Base-by-base conservation (phyloP, 306 rosid genomes). In the Astragalus glycyphyllos region DNA sequence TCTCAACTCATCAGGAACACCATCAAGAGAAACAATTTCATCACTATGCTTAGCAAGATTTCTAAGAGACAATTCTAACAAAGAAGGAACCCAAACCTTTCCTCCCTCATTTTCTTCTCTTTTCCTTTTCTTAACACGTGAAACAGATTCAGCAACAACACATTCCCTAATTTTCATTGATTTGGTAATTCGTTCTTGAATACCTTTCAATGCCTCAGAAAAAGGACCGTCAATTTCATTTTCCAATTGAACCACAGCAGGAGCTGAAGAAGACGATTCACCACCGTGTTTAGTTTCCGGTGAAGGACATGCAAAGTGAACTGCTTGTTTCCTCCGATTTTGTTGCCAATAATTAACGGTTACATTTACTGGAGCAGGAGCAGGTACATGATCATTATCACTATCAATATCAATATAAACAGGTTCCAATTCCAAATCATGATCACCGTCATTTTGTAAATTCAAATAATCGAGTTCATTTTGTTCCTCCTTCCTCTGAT, bases 21-120 rank as follows among this genome's bases (percentile, higher is more conserved):
- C 16, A 4, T 87, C 97, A 46, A 94, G 90, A 11, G 96, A 94
- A 76, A 51, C 76, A 73, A 94, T 68, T 55, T 87, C 84, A 75
- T 87, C 92, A 9, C 82, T 89, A 79, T 91, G 69, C 34, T 73
- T 68, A 7, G 86, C 86, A 48, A 94, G 95, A 76, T 55, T 8
- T 48, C 34, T 5, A 59, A 89, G 65, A 38, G 83, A 83, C 31
- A 91, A 37, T 44, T 91, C 91, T 61, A 34, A 68, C 83, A 94
- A 77, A 0, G 96, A 86, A 23, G 97, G 96, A 14, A 82, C 78
- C 4, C 1, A 48, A 7, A 31, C 4, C 74, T 74, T 83, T 6
- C 63, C 10, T 26, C 8, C 32, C 20, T 7, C 49, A 11, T 41
- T 6, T 8, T 48, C 58, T 23, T 53, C n/a, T 26, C 34, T 17